Evolutionary conservation across 345 rosid species (phyloP).

Genomic region (Hibiscus trionum): DNA sequence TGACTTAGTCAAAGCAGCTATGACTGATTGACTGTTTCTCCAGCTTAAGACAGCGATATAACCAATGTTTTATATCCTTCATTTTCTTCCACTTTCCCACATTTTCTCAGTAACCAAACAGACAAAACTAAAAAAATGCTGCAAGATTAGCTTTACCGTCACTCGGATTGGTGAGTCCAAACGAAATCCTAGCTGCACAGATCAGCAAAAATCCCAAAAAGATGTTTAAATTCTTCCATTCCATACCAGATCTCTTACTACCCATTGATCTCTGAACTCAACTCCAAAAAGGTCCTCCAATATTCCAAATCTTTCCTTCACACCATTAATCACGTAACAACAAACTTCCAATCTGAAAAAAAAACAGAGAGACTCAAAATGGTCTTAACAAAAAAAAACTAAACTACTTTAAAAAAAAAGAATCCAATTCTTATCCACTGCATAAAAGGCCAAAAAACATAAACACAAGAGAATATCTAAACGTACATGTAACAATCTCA

Average conservation of each 20-base stretch:
- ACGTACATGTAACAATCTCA: background rate
- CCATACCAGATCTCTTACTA: constrained; percentile 44
- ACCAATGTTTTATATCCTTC: constrained; percentile 2
- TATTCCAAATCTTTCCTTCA: constrained; percentile 11
- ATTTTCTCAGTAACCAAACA: background rate
- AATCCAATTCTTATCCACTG: background rate
- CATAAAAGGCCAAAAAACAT: background rate
- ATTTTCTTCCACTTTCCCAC: background rate
- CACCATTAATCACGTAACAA: background rate
- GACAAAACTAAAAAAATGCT: background rate
- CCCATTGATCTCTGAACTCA: constrained; percentile 39
- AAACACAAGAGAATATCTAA: background rate
- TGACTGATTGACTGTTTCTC: background rate
- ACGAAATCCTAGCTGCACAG: constrained; percentile 43
- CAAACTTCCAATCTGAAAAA: background rate
- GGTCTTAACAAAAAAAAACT: constrained; percentile 13
- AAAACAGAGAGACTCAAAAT: constrained; percentile 22
- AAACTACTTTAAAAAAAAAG: background rate
- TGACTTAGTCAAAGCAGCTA: constrained; percentile 2
- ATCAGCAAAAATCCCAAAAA: constrained; percentile 48
- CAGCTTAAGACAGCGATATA: background rate
- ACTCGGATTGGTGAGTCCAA: constrained; percentile 53
- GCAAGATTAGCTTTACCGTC: constrained; percentile 48
- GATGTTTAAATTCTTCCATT: constrained; percentile 40
- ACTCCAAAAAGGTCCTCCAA: constrained; percentile 6